Evolutionary conservation across 73 alveolate genomes (phyloP), one percentile per base, ranked within the genome.

Genomic region (Breviolum minutum): DNA sequence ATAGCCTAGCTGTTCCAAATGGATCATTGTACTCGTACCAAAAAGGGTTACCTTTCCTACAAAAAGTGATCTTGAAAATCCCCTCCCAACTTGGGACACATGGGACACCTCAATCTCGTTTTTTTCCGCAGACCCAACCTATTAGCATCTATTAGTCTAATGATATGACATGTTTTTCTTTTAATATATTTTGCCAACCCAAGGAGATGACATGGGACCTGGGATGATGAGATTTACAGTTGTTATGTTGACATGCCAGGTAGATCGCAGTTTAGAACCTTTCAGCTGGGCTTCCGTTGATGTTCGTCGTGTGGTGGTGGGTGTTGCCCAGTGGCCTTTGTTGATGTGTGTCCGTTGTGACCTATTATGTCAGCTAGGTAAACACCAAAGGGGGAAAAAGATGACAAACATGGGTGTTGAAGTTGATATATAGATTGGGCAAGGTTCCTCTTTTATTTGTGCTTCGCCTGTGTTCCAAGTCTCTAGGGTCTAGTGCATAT

Each of bases 211-310:
- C 54, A 40, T 40, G 54, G 54, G 54, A n/a, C n/a, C n/a, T n/a
- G n/a, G n/a, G n/a, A n/a, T n/a, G n/a, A 40, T 40, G 54, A 40
- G 54, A 40, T 40, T 40, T n/a, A n/a, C n/a, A n/a, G n/a, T n/a
- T n/a, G n/a, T n/a, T n/a, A n/a, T n/a, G n/a, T n/a, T n/a, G n/a
- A n/a, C 54, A 40, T 66, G 5, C 81, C 76, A 87, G 95, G 95
- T 88, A 26, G 95, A 88, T 60, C 86, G 85, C 61, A 88, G 86
- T 85, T n/a, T 88, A 61, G 95, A 88, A 54, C 86, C 95, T 14
- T 88, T 88, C 71, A 70, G 86, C 61, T 88, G 95, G 95, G 95
- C 95, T 7, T n/a, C 22, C 5, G 95, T 88, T 54, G 95, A 88
- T 20, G 84, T 88, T 26, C 84, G 27, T 20, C 84, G 86, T 13